Conservation (phyloP, 805 yeast species). For the Candida sphagnicola region DNA sequence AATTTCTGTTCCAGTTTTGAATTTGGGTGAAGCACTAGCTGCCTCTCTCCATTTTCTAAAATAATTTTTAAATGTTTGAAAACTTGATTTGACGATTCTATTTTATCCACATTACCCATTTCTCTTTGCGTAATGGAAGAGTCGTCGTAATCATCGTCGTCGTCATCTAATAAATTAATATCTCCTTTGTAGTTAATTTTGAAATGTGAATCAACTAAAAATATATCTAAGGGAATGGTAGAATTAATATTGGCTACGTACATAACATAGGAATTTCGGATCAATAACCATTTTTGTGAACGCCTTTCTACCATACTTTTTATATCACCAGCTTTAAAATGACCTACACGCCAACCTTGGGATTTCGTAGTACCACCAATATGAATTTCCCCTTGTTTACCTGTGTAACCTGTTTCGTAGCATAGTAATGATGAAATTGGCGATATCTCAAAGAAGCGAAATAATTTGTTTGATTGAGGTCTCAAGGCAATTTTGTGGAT, state of each 20-base stretch:
- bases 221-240: constrained; percentile 87
- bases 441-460: constrained; percentile 86
- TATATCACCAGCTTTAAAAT: constrained; percentile 72
- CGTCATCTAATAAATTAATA: constrained; percentile 21
- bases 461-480: constrained; percentile 77
- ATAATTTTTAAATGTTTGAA: constrained; percentile 51
- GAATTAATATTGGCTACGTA: constrained; percentile 84
- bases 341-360: constrained; percentile 96
- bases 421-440: constrained; percentile 81
- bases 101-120: constrained; percentile 16
- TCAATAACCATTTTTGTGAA: constrained; percentile 86
- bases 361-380: constrained; percentile 79
- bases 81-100: constrained; percentile 37
- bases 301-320: constrained; percentile 88
- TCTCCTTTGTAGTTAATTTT: constrained; percentile 49
- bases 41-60: constrained; percentile 74
- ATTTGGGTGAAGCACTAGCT: constrained; percentile 64
- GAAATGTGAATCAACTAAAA: constrained; percentile 78
- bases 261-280: constrained; percentile 79
- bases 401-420: constrained; percentile 74
- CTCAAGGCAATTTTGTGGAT: constrained; percentile 57
- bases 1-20: constrained; percentile 59
- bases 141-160: constrained; percentile 45
- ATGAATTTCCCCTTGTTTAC: constrained; percentile 85
- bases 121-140: constrained; percentile 25